Evolutionary conservation across 1,284 basidiomycete species (phyloP), one percentile per base, ranked within the genome.

Genomic region (Rhodotorula sp.): DNA sequence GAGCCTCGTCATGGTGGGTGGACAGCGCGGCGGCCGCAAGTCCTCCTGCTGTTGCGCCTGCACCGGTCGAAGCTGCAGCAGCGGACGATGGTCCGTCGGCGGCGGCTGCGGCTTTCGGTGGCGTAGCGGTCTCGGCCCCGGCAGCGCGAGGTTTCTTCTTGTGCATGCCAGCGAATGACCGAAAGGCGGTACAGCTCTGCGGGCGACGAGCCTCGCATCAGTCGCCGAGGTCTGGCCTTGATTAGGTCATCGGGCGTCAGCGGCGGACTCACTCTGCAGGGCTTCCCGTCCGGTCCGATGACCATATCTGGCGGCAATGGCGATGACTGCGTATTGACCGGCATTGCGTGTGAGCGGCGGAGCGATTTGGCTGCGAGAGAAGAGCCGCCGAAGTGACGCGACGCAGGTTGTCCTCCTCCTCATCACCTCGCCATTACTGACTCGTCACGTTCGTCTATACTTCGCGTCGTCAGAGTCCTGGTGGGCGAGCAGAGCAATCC

Each of bases 231-330:
- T 52, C 28, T n/a, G 28, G 18, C 48, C n/a, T 52, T 19, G 59
- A 60, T 15, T 23, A 18, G 56, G 58, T 12, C 28, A 48, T 43
- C 60, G 54, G 47, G 5, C 54, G 54, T 47, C 43, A 23, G 57
- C 15, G 56, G 34, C 19, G 15, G 86, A 83, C 93, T 93, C 52
- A 90, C 88, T 83, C 92, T 95, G 85, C 94, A 97, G 0, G 91
- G 92, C 81, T 94, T 95, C 34, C 94, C 94, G 77, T 97, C 91
- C 43, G 91, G 90, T 3, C 91, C 93, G 71, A 97, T 83, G 67
- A 95, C 86, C 83, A 92, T 88, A 2, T 92, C 93, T 5, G 77
- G 77, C 12, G 76, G 68, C 1, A 70, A 62, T 12, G 59, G 12
- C 16, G 26, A 15, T 14, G 26, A 16, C 28, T 55, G 26, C 26